A percentile compares a stretch with the other conserved stretches of the same genome.
Evolutionary conservation across 2,329 filamentous ascomycete genomes (phyloP).

Genomic region (Fusarium sp.): DNA sequence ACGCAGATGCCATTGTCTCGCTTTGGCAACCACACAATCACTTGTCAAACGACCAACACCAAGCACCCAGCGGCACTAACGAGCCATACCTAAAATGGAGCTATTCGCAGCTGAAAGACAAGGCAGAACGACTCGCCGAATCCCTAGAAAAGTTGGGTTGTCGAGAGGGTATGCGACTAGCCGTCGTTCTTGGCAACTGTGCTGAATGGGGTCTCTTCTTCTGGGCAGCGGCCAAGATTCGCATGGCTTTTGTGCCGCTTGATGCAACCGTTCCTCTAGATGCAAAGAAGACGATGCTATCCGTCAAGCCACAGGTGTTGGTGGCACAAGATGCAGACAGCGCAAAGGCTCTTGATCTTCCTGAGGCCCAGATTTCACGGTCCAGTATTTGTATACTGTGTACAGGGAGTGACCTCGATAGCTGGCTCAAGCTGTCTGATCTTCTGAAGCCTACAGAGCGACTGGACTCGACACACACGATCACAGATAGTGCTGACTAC

Average conservation of each 20-base stretch:
- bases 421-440: slow-evolving; percentile 36
- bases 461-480: neutral
- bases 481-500: neutral
- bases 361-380: neutral
- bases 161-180: slow-evolving; percentile 44
- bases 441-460: neutral
- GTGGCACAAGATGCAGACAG: slow-evolving; percentile 46
- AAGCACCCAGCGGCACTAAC: neutral
- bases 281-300: slow-evolving; percentile 34
- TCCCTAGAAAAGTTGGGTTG: slow-evolving; percentile 39
- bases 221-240: slow-evolving; percentile 50
- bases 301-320: slow-evolving; percentile 43
- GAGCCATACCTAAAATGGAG: slow-evolving; percentile 44
- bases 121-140: slow-evolving; percentile 40
- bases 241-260: slow-evolving; percentile 49
- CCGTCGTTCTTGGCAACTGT: slow-evolving; percentile 49
- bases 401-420: slow-evolving; percentile 13
- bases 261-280: slow-evolving; percentile 45
- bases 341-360: slow-evolving; percentile 30
- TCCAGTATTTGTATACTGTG: slow-evolving; percentile 40
- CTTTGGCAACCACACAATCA: slow-evolving; percentile 45
- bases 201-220: slow-evolving; percentile 52
- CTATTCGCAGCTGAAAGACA: slow-evolving; percentile 42
- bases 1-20: slow-evolving; percentile 50
- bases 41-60: neutral